Evolutionary conservation across 75 land plant genomes (phyloP).

Genomic region (Cupressus sempervirens): DNA sequence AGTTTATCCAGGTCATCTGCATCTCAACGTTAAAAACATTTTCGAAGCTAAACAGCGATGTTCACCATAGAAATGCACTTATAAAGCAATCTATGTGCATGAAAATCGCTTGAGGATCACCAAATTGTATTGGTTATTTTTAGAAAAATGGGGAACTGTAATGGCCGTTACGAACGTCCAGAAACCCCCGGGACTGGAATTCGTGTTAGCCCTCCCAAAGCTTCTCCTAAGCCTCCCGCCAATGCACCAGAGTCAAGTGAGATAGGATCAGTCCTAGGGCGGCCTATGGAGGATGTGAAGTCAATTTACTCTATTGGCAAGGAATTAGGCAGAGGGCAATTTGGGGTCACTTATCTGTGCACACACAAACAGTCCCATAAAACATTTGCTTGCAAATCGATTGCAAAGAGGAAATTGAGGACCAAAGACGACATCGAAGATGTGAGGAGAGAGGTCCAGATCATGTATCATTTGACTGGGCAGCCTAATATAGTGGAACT

Average conservation of each 20-base stretch:
- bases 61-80: not conserved
- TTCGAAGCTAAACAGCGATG: not conserved
- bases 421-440: constrained; percentile 42
- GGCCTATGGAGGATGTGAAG: constrained; percentile 45
- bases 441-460: constrained; percentile 60
- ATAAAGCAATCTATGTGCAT: not conserved
- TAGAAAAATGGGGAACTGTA: constrained; percentile 21
- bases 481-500: constrained; percentile 56
- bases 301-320: constrained; percentile 31
- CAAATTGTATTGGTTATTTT: not conserved
- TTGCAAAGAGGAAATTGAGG: constrained; percentile 42
- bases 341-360: constrained; percentile 57
- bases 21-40: not conserved
- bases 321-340: constrained; percentile 74
- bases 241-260: constrained; percentile 15
- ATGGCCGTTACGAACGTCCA: not conserved
- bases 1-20: not conserved
- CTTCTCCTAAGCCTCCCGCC: not conserved
- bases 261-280: constrained; percentile 45
- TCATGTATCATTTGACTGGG: constrained; percentile 63
- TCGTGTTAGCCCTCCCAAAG: not conserved
- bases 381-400: constrained; percentile 54
- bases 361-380: constrained; percentile 32
- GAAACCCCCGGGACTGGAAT: not conserved
- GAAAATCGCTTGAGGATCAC: not conserved